phyloP scores from a whole-genome alignment of 768 basidiomycete genomes.

The Russula sp. region DNA sequence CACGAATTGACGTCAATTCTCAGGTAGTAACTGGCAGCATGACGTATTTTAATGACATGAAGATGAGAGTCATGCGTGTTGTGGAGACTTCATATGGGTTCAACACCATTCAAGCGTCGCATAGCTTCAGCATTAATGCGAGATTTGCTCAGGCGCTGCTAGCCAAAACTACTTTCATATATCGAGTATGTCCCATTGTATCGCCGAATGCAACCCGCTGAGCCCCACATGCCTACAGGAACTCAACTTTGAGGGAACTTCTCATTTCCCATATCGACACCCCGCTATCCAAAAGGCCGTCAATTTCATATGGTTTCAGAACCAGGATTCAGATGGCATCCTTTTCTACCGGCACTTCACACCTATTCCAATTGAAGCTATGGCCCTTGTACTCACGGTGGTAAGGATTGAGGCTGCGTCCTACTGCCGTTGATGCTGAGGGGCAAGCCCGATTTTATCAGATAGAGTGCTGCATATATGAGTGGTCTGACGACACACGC shows the following conservation, averaged over 20 bases:
- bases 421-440: neutral
- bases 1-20: neutral
- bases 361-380: neutral
- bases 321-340: neutral
- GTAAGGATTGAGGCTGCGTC: neutral
- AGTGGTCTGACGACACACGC: too few relatives aligned
- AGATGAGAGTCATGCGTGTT: neutral
- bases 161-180: conserved; percentile 1
- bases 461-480: too few relatives aligned
- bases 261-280: conserved; percentile 1
- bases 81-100: conserved; percentile 6
- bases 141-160: neutral
- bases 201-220: neutral
- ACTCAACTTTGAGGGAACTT: neutral
- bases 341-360: neutral
- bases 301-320: conserved; percentile 10
- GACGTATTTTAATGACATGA: neutral
- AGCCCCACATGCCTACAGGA: neutral
- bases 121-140: neutral
- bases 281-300: conserved; percentile 6
- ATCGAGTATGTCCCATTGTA: neutral
- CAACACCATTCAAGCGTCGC: neutral
- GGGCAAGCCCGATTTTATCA: neutral
- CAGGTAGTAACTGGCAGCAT: neutral
- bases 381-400: too few relatives aligned